Evolutionary conservation across 2,329 filamentous ascomycete genomes (phyloP), one percentile per base, ranked within the genome.

Genomic region (Ophiocordyceps polyrhachis-furcata): DNA sequence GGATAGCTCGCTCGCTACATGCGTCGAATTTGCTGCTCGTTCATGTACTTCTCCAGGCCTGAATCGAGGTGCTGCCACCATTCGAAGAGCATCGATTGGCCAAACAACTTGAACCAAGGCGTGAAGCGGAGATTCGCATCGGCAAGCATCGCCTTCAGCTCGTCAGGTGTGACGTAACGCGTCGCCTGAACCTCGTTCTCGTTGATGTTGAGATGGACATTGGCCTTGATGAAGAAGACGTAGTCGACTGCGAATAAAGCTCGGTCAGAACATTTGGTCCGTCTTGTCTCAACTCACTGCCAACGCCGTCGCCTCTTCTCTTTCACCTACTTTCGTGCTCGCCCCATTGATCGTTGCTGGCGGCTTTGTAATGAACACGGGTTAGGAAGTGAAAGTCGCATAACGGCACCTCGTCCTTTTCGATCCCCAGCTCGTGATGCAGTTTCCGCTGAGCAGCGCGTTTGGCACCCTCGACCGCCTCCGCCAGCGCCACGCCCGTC

Each of bases 61-160:
- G 74, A 68, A 53, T 91, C 81, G 46, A 96, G 74, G 64, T 83
- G 79, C 58, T 79, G 70, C 91, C 91, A 98, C 91, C 91, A 98
- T 63, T 95, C 82, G 56, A 93, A 98, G 40, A 98, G 75, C 84
- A 96, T 88, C 43, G 85, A 87, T 62, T 96, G 74, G 73, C 91
- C 98, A 58, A 98, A 96, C 53, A 98, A 79, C 72, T 94, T 94
- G 71, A 98, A 98, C 91, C 91, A 98, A 1, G 91, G 91, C 1
- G 91, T 98, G 63, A 96, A 96, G 56, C 81, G 83, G 54, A 93
- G 71, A 44, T 66, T 71, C 4, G 82, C 76, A 57, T 95, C 81
- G 56, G 79, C 68, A 62, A 98, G 95, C 72, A 89, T 84, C 53
- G 73, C 60, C 71, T 86, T 91, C 52, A 98, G 71, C 55, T 87